phyloP scores from a whole-genome alignment of 1,284 basidiomycete genomes.

The Naganishia liquefaciens region DNA sequence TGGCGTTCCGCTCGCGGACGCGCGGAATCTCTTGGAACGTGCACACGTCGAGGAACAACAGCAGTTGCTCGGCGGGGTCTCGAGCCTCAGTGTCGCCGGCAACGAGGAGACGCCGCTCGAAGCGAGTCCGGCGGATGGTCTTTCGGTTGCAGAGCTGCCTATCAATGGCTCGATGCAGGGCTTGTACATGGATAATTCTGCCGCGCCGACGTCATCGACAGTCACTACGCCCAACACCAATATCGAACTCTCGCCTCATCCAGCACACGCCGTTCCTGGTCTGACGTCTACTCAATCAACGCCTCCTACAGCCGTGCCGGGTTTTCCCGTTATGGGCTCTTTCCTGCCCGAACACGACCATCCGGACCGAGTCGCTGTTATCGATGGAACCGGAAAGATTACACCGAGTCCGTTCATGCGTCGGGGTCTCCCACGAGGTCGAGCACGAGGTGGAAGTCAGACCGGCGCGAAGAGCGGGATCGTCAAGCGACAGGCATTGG shows the following conservation, averaged over 20 bases:
- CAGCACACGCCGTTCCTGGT: constrained; percentile 10
- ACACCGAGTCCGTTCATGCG: constrained; percentile 35
- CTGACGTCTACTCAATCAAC: constrained; percentile 14
- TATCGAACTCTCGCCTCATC: constrained; percentile 23
- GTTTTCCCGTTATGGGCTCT: constrained; percentile 32
- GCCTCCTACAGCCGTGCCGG: constrained; percentile 1
- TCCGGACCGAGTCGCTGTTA: constrained; percentile 31
- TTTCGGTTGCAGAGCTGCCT: constrained; percentile 2
- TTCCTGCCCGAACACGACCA: constrained; percentile 31
- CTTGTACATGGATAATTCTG: constrained; percentile 23
- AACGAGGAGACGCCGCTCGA: constrained; percentile 12
- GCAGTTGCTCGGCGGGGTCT: constrained; percentile 29
- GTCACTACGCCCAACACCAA: constrained; percentile 21
- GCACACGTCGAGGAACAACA: constrained; percentile 32
- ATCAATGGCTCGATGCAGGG: constrained; percentile 16
- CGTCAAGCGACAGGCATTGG: constrained; percentile 22
- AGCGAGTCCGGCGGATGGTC: constrained; percentile 12
- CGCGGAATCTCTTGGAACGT: constrained; percentile 32
- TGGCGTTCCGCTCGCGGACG: constrained; percentile 34
- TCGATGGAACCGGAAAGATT: constrained; percentile 33
- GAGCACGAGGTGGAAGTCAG: constrained; percentile 21
- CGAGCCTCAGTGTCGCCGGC: constrained; percentile 18
- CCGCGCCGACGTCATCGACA: constrained; percentile 7
- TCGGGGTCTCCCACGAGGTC: constrained; percentile 19
- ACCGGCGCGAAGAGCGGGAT: constrained; percentile 16